These are phyloP conservation scores for Chalciporus sp. DNA, from an alignment of 1,284 basidiomycete genomes.

Conservation along the genomic window DNA sequence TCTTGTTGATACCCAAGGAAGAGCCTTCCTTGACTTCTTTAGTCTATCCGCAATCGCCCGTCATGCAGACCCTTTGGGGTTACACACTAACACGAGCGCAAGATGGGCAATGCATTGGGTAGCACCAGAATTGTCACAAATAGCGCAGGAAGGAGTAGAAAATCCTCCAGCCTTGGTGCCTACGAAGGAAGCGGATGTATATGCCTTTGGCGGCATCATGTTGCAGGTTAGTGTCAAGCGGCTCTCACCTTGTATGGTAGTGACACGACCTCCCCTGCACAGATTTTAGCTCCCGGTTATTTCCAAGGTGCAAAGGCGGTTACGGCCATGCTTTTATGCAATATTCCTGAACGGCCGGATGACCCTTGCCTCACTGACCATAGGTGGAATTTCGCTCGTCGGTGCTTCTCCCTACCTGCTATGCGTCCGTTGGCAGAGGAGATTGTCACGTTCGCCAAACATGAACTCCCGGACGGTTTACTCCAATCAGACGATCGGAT, in stretches of 20 bases:
- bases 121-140: not conserved
- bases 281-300: not conserved
- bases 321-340: not conserved
- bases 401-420: not conserved
- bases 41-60: slow-evolving; percentile 28
- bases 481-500: too few species aligned
- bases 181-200: slow-evolving; percentile 2
- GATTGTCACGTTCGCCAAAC: not conserved
- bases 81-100: not conserved
- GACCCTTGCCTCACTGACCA: not conserved
- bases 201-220: slow-evolving; percentile 4
- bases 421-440: not conserved
- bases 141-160: too few species aligned
- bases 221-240: not conserved
- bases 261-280: not conserved
- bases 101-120: not conserved
- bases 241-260: not conserved
- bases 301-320: not conserved
- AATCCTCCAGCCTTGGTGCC: not conserved
- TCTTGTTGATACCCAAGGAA: slow-evolving; percentile 26
- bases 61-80: not conserved
- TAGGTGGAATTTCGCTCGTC: not conserved
- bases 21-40: slow-evolving; percentile 31
- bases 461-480: not conserved
- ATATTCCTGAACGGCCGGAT: not conserved